These are phyloP conservation scores for Penicillium sp. DNA, from an alignment of 2,329 filamentous ascomycete species.

Conservation along the genomic window DNA sequence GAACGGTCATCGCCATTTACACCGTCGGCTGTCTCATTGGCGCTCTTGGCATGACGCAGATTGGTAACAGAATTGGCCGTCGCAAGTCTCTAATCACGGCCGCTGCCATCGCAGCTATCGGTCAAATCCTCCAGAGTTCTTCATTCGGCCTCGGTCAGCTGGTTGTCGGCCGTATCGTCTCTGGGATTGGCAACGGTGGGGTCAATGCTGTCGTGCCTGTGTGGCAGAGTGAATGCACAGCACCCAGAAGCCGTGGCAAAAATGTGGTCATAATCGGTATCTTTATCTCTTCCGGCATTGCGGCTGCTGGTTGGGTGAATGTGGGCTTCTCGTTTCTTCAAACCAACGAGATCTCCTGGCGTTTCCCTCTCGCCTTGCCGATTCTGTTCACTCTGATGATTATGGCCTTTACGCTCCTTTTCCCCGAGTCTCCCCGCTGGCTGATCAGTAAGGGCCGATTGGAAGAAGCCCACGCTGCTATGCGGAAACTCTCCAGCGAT, in stretches of 20 bases:
- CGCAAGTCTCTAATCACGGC: neutral
- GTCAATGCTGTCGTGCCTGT: neutral
- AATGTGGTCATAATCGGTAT: neutral
- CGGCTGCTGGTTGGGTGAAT: slow-evolving; percentile 1
- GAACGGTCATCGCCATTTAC: slow-evolving; percentile 50
- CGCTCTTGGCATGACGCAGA: neutral
- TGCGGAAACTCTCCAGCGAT: neutral
- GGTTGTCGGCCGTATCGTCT: slow-evolving; percentile 50
- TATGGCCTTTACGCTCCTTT: neutral
- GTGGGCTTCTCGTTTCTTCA: neutral
- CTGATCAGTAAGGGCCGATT: slow-evolving; percentile 9
- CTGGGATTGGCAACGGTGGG: slow-evolving; percentile 49
- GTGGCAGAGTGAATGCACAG: slow-evolving; percentile 7
- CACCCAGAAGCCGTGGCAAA: neutral
- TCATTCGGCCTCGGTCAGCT: slow-evolving; percentile 46
- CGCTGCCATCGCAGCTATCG: slow-evolving; percentile 36
- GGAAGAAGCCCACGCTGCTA: slow-evolving; percentile 7
- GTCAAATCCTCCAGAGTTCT: slow-evolving; percentile 48
- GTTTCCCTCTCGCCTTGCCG: slow-evolving; percentile 2
- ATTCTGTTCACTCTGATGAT: slow-evolving; percentile 3
- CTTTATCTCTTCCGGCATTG: neutral
- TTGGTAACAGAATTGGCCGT: slow-evolving; percentile 5
- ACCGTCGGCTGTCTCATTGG: slow-evolving; percentile 35
- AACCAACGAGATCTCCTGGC: neutral
- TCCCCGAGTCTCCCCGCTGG: slow-evolving; percentile 21